Evolutionary conservation across 2,329 filamentous ascomycete genomes (phyloP).

Genomic region (Colletotrichum plurivorum): DNA sequence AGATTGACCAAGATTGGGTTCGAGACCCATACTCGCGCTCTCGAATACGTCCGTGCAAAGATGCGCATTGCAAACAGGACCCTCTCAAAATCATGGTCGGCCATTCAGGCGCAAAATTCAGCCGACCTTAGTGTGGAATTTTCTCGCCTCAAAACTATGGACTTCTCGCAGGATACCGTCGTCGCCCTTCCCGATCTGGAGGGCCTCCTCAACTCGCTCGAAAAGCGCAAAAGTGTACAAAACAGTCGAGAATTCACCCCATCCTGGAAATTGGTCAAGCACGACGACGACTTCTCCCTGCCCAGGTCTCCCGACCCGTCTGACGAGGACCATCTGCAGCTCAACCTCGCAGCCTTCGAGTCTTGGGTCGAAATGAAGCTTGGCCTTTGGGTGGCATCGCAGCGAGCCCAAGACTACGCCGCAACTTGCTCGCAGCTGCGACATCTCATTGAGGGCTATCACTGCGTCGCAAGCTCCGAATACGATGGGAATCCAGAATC

Average conservation of each 20-base stretch:
- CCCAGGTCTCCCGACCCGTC: neutral
- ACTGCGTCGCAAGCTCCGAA: constrained; percentile 38
- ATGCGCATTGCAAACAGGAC: constrained; percentile 10
- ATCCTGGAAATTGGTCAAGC: neutral
- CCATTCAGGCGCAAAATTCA: neutral
- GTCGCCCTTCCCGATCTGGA: constrained; percentile 21
- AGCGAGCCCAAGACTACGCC: constrained; percentile 35
- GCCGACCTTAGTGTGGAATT: neutral
- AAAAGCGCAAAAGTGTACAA: neutral
- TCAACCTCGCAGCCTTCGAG: constrained; percentile 55
- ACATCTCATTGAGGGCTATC: constrained; percentile 52
- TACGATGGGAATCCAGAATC: constrained; percentile 61
- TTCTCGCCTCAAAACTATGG: neutral
- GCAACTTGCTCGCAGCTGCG: constrained; percentile 49
- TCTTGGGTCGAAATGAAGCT: constrained; percentile 52
- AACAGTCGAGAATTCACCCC: neutral
- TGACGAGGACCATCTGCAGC: neutral
- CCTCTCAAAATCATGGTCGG: neutral
- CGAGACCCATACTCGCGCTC: neutral
- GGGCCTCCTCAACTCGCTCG: neutral
- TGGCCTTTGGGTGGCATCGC: neutral
- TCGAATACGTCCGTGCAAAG: neutral
- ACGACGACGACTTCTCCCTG: neutral
- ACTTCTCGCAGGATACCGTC: constrained; percentile 42
- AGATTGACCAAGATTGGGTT: constrained; percentile 57